Evolutionary conservation across 2,329 filamentous ascomycete species (phyloP), one percentile per base, ranked within the genome.

Genomic region (Aspergillus sp.): DNA sequence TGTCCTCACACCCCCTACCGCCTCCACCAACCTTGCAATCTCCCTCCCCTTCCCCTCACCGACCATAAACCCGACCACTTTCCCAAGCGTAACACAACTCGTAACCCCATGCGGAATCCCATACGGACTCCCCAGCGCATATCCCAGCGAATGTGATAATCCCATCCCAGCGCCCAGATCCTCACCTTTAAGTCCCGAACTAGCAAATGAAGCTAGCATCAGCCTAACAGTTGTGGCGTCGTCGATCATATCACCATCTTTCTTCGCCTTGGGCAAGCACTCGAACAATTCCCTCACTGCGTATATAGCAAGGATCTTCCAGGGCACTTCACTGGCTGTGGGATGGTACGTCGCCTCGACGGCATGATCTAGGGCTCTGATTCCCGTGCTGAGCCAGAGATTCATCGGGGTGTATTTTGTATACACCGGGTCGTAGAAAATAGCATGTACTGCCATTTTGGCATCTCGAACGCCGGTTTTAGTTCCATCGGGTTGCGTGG

Each of bases 21-120:
- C 27, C 2, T 10, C 13, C 5, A 41, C n/a, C 30, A 59, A 44
- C 51, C 44, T 55, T 3, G 52, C 58, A 30, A 59, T 50, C 6
- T 54, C 32, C 42, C 5, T n/a, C 11, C 17, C 42, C 3, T 23
- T 8, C 39, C 23, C 23, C 17, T 54, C 52, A 2, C 52, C 17
- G 7, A n/a, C 58, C 39, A 55, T 49, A 8, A 59, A 44, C n/a
- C 41, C 23, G 4, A 59, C 58, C 27, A 59, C 58, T 19, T 44
- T 27, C 11, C 58, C 58, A 8, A 59, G 19, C 8, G 58, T 59
- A 36, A 59, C 38, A 56, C 58, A 59, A 21, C 39, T 49, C n/a
- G 58, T 59, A 17, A 51, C 36, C 11, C 58, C 58, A 59, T 59
- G 58, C 5, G 42, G 42, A 25, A 59, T 50, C 19, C 58, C 58